phyloP scores from a whole-genome alignment of 1,139 yeast genomes.

The Hyphopichia buzzinii region DNA sequence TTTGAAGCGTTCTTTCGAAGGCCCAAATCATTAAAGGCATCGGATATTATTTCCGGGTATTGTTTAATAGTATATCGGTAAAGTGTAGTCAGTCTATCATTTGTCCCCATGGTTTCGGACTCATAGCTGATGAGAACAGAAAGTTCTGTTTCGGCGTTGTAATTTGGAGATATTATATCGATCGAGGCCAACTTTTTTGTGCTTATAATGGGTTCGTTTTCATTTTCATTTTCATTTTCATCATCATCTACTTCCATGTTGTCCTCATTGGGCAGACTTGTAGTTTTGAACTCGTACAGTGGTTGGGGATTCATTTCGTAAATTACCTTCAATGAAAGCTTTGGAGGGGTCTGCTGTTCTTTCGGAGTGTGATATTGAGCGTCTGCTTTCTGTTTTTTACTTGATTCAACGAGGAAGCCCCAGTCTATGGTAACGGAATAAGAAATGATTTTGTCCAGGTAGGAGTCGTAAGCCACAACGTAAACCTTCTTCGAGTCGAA shows the following conservation, averaged over 20 bases:
- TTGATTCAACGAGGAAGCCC: constrained; percentile 55
- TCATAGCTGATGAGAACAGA: constrained; percentile 39
- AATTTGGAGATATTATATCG: constrained; percentile 45
- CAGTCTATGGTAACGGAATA: constrained; percentile 55
- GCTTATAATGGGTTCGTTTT: constrained; percentile 11
- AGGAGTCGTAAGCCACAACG: constrained; percentile 46
- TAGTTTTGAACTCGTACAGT: constrained; percentile 11
- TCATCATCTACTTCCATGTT: constrained; percentile 20
- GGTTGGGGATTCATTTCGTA: constrained; percentile 32
- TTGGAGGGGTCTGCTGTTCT: constrained; percentile 28
- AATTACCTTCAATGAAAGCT: constrained; percentile 19
- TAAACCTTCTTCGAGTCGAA: constrained; percentile 49
- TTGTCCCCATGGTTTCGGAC: constrained; percentile 16
- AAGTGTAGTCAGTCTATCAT: constrained; percentile 23
- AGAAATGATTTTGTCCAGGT: constrained; percentile 40
- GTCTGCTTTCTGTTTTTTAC: constrained; percentile 45
- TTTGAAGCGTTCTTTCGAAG: constrained; percentile 19
- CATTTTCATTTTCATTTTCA: constrained; percentile 11
- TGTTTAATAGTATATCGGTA: constrained; percentile 36
- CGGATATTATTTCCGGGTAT: constrained; percentile 23
- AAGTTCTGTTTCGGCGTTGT: constrained; percentile 29
- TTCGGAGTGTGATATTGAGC: constrained; percentile 55
- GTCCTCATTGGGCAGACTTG: constrained; percentile 14
- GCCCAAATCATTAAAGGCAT: constrained; percentile 34
- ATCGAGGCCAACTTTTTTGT: constrained; percentile 24